Percentiles rank a stretch among this genome's conserved stretches.
phyloP scores from a whole-genome alignment of 2,329 filamentous ascomycete genomes.

The Cladobotryum protrusum region DNA sequence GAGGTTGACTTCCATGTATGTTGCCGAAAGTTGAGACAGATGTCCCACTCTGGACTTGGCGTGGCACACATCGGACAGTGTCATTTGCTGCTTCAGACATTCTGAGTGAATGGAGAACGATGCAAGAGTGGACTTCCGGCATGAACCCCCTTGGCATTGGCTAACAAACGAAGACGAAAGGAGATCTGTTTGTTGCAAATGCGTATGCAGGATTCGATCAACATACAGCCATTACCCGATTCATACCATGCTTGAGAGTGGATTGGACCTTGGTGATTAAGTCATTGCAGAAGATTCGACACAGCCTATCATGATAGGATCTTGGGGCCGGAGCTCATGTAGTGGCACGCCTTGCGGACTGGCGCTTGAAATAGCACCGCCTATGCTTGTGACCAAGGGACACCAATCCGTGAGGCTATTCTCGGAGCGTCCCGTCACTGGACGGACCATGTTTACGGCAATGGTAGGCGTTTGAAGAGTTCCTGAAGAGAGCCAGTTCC shows the following conservation, averaged over 20 bases:
- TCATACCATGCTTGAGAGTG: neutral
- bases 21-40: constrained; percentile 11
- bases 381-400: neutral
- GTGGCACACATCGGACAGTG: constrained; percentile 1
- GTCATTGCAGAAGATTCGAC: neutral
- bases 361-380: neutral
- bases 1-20: constrained; percentile 5
- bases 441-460: neutral
- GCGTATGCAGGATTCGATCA: neutral
- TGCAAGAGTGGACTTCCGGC: neutral
- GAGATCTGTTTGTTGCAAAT: neutral
- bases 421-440: constrained; percentile 4
- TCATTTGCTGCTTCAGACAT: neutral
- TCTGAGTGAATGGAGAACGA: neutral
- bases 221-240: neutral
- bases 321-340: neutral
- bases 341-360: constrained; percentile 1
- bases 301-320: neutral
- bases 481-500: neutral
- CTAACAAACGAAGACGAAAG: neutral
- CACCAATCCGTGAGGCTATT: neutral
- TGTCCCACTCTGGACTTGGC: constrained; percentile 9
- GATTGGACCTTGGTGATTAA: neutral
- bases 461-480: neutral
- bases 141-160: neutral